These are phyloP conservation scores for Suhomyces terraborum DNA, from an alignment of 1,139 yeast species.

Conservation along the genomic window DNA sequence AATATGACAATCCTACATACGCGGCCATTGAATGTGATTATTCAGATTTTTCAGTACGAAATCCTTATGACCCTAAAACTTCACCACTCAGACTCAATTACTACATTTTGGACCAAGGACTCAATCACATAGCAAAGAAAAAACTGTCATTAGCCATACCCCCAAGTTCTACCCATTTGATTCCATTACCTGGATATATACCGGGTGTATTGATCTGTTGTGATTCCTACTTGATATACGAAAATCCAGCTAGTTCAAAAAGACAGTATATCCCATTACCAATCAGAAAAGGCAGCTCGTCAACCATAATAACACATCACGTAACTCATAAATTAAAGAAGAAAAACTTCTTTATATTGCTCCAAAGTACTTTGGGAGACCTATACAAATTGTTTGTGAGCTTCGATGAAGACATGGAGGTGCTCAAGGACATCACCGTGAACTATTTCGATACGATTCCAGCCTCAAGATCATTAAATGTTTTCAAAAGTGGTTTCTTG, in stretches of 20 bases:
- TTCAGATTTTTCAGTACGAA: constrained; percentile 21
- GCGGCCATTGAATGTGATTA: constrained; percentile 77
- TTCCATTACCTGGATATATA: constrained; percentile 37
- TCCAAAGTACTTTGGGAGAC: constrained; percentile 77
- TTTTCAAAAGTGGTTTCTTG: constrained; percentile 75
- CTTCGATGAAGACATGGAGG: constrained; percentile 38
- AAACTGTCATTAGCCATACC: constrained; percentile 41
- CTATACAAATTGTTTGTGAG: constrained; percentile 66
- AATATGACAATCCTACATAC: constrained; percentile 79
- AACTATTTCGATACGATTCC: constrained; percentile 78
- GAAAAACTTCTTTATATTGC: constrained; percentile 63
- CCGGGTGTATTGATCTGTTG: constrained; percentile 47
- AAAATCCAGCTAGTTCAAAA: constrained; percentile 17
- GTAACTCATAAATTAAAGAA: constrained; percentile 65
- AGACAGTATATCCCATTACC: constrained; percentile 45
- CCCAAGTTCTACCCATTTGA: constrained; percentile 30
- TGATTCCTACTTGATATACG: constrained; percentile 32
- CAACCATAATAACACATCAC: constrained; percentile 52
- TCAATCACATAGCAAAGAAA: constrained; percentile 66
- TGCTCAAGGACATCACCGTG: constrained; percentile 37
- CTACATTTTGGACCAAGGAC: constrained; percentile 84
- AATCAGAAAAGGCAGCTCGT: constrained; percentile 29
- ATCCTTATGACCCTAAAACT: constrained; percentile 18
- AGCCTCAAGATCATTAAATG: constrained; percentile 51
- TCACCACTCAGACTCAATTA: constrained; percentile 45